These are phyloP conservation scores for Iris macrosiphon DNA, from an alignment of 106 monocot species.

Conservation along the genomic window DNA sequence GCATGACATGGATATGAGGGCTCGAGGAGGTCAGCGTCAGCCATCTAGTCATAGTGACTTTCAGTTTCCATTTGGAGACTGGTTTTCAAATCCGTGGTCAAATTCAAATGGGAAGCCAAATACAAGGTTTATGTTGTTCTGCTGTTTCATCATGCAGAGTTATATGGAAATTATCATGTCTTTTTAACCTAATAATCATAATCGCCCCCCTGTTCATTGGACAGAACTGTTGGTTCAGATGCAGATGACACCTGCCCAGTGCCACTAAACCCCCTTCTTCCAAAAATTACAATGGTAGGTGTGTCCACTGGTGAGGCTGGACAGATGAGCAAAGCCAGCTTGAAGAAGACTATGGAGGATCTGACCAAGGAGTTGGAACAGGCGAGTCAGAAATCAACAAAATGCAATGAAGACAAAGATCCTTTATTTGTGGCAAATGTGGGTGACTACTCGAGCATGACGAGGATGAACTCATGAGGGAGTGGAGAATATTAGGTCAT, in stretches of 20 bases:
- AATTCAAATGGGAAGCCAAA: conserved; percentile 14
- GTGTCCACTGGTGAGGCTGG: conserved; percentile 62
- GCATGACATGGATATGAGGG: conserved; percentile 6
- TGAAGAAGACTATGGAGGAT: conserved; percentile 86
- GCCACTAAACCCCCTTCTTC: conserved; percentile 64
- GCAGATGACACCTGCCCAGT: conserved; percentile 1
- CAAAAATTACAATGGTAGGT: conserved; percentile 93
- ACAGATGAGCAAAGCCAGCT: conserved; percentile 56
- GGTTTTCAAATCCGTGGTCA: conserved; percentile 64
- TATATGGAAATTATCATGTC: not conserved
- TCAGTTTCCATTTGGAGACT: conserved; percentile 50
- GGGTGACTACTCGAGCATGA: conserved; percentile 74
- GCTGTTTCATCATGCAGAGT: not conserved
- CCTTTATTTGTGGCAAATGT: conserved; percentile 94
- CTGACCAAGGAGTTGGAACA: conserved; percentile 78
- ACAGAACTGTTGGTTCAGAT: conserved; percentile 5
- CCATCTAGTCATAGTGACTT: conserved; percentile 13
- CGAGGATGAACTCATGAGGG: conserved; percentile 40
- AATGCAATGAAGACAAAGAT: conserved; percentile 44
- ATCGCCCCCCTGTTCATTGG: not conserved
- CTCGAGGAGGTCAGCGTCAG: conserved; percentile 10
- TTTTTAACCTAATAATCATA: too few relatives aligned
- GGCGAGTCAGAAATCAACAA: conserved; percentile 19
- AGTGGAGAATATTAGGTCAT: conserved; percentile 1
- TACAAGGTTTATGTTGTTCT: conserved; percentile 23